Evolutionary conservation across 192 early-diverging fungal species (phyloP).

Genomic region (Phlyctochytrium bullatum): DNA sequence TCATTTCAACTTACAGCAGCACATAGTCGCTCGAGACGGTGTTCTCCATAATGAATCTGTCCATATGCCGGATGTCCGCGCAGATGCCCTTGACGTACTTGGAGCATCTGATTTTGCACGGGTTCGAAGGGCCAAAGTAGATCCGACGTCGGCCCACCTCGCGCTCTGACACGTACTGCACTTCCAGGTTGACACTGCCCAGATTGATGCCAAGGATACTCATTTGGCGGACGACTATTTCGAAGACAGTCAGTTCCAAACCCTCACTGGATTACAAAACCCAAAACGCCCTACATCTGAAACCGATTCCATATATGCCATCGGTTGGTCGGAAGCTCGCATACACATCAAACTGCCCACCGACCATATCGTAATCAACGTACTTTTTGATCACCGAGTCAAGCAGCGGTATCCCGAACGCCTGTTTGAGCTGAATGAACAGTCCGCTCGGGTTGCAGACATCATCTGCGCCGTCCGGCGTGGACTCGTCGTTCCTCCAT

Average conservation of each 20-base stretch:
- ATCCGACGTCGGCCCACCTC: neutral
- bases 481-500: neutral
- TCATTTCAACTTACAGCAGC: neutral
- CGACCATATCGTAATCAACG: neutral
- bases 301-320: neutral
- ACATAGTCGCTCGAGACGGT: neutral
- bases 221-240: neutral
- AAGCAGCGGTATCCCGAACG: neutral
- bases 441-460: neutral
- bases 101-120: neutral
- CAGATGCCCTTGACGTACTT: neutral
- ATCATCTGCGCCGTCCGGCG: neutral
- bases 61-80: neutral
- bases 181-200: neutral
- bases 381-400: neutral
- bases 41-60: neutral
- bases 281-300: conserved; percentile 1
- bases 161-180: neutral
- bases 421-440: neutral
- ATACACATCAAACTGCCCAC: neutral
- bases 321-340: neutral
- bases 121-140: neutral
- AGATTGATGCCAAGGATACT: neutral
- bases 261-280: neutral
- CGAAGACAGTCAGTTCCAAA: neutral